phyloP scores from a whole-genome alignment of 2,329 filamentous ascomycete species.

The Colletotrichum coccodes region DNA sequence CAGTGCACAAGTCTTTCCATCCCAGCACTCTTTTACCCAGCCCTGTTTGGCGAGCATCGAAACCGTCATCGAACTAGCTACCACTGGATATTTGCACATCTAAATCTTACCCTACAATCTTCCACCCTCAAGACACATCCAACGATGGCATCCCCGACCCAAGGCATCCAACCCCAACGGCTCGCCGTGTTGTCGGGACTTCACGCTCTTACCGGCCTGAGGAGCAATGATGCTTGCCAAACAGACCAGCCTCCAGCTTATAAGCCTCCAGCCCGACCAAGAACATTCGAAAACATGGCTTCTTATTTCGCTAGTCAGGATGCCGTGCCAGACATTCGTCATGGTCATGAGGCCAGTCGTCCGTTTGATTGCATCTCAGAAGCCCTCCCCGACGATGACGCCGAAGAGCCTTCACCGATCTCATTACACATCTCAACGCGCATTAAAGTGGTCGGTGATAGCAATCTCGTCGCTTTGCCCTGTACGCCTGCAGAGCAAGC shows the following conservation, averaged over 20 bases:
- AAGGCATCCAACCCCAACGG: not conserved
- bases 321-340: not conserved
- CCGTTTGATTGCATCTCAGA: not conserved
- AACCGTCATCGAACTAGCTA: not conserved
- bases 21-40: not conserved
- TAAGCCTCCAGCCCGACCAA: conserved; percentile 49
- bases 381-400: not conserved
- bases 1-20: no score
- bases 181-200: not conserved
- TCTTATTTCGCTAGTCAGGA: not conserved
- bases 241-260: conserved; percentile 33
- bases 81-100: no score
- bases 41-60: no score
- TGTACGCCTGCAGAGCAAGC: conserved; percentile 51
- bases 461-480: conserved; percentile 59
- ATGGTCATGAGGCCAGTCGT: not conserved
- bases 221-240: not conserved
- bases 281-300: conserved; percentile 74
- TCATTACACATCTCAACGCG: conserved; percentile 59
- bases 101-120: no score
- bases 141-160: not conserved
- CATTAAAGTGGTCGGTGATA: conserved; percentile 55
- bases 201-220: not conserved
- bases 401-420: conserved; percentile 49
- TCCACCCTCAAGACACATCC: not conserved